Evolutionary conservation across 257 asterid genomes (phyloP).

Genomic region (Mentha longifolia): DNA sequence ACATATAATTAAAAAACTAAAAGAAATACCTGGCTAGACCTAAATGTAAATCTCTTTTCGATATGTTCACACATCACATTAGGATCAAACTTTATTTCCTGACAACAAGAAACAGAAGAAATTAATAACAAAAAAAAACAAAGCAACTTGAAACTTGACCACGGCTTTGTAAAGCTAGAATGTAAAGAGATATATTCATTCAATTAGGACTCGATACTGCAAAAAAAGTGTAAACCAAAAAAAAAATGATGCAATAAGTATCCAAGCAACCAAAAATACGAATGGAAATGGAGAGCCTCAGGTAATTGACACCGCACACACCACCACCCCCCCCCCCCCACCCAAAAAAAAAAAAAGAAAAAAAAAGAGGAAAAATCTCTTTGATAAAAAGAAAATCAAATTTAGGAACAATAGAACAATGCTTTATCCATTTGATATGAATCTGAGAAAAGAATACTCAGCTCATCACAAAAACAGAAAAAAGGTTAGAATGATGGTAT

Average conservation of each 20-base stretch:
- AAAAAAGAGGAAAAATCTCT: no score
- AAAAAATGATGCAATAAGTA: conserved; percentile 15
- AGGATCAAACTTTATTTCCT: conserved; percentile 63
- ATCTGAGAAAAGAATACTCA: background rate
- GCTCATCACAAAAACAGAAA: conserved; percentile 11
- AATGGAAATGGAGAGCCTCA: no score
- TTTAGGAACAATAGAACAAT: background rate
- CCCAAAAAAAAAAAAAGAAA: no score
- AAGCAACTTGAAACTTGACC: conserved; percentile 24
- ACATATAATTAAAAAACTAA: background rate
- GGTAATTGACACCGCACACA: no score
- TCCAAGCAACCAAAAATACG: conserved; percentile 1
- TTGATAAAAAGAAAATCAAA: background rate
- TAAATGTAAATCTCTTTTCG: conserved; percentile 47
- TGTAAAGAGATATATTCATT: background rate
- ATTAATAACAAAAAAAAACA: conserved; percentile 3
- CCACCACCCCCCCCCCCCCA: no score
- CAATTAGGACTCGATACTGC: conserved; percentile 13
- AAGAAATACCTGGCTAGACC: conserved; percentile 46
- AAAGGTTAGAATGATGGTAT: conserved; percentile 12
- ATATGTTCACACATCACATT: conserved; percentile 51
- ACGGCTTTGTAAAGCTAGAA: background rate
- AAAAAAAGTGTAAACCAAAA: conserved; percentile 18
- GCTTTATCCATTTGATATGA: conserved; percentile 3
- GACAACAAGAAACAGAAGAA: conserved; percentile 33